phyloP scores from a whole-genome alignment of 495 filamentous ascomycete species.

The Rhypophila decipiens region DNA sequence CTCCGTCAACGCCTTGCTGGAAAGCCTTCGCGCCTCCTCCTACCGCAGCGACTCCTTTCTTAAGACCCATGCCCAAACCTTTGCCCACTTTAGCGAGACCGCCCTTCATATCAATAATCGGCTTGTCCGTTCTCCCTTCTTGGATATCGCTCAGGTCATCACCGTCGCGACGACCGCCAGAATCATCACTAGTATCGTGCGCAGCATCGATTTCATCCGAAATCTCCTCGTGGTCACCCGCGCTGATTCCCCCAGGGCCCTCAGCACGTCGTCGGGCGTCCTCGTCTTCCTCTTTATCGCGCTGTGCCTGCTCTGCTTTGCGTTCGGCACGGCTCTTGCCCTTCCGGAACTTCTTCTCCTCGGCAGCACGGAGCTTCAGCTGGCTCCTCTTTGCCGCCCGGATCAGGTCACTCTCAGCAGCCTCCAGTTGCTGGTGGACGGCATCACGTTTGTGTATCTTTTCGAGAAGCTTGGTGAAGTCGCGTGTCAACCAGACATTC shows the following conservation, averaged over 20 bases:
- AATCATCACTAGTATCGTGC: conserved; percentile 38
- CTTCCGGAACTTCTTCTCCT: conserved; percentile 55
- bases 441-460: conserved; percentile 74
- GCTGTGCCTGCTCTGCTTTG: conserved; percentile 44
- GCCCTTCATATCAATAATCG: conserved; percentile 17
- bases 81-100: conserved; percentile 31
- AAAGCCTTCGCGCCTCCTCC: conserved; percentile 43
- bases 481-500: conserved; percentile 94
- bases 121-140: conserved; percentile 21
- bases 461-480: conserved; percentile 78
- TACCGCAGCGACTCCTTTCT: conserved; percentile 32
- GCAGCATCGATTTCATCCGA: conserved; percentile 66
- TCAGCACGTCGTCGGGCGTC: conserved; percentile 57
- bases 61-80: conserved; percentile 29
- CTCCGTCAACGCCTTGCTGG: conserved; percentile 54
- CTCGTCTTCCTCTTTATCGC: conserved; percentile 46
- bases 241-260: conserved; percentile 61
- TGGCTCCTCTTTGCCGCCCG: conserved; percentile 70
- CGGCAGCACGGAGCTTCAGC: conserved; percentile 55
- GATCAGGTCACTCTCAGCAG: conserved; percentile 79
- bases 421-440: conserved; percentile 68
- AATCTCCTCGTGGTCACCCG: conserved; percentile 77
- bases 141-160: conserved; percentile 19
- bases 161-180: too few species aligned
- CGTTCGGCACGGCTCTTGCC: conserved; percentile 36